These are phyloP conservation scores for Chenopodium quinoa DNA, from an alignment of 148 eudicot genomes.

Conservation along the genomic window DNA sequence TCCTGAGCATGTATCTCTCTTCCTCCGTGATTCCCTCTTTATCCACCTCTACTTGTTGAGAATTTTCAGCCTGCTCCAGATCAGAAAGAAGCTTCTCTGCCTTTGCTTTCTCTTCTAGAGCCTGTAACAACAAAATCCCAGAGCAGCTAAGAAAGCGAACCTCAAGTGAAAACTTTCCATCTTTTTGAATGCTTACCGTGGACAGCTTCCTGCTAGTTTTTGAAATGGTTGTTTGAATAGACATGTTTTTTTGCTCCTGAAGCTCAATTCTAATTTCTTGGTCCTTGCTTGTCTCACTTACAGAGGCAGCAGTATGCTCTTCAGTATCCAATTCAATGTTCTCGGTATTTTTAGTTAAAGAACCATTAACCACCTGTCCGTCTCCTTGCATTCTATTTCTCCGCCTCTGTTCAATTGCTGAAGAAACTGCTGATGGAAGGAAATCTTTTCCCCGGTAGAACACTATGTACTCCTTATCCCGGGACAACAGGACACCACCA, in stretches of 20 bases:
- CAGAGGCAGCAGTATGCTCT: slow-evolving; percentile 29
- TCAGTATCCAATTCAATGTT: slow-evolving; percentile 22
- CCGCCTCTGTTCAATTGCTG: slow-evolving; percentile 82
- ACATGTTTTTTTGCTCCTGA: slow-evolving; percentile 41
- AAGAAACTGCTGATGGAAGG: slow-evolving; percentile 84
- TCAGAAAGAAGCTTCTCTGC: slow-evolving; percentile 79
- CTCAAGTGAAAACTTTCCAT: slow-evolving; percentile 1
- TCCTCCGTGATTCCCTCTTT: slow-evolving; percentile 96
- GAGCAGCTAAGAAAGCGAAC: slow-evolving; percentile 22
- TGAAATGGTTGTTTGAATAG: slow-evolving; percentile 41
- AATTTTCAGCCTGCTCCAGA: slow-evolving; percentile 57
- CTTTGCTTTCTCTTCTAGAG: slow-evolving; percentile 57
- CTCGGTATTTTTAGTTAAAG: slow-evolving; percentile 26
- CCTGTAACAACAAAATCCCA: slow-evolving; percentile 37
- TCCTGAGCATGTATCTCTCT: slow-evolving; percentile 91
- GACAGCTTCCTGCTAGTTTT: slow-evolving; percentile 64
- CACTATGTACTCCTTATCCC: slow-evolving; percentile 76
- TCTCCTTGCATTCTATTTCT: slow-evolving; percentile 34
- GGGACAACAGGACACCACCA: slow-evolving; percentile 80
- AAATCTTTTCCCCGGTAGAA: slow-evolving; percentile 96
- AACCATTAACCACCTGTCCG: slow-evolving; percentile 27
- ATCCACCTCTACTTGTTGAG: slow-evolving; percentile 52
- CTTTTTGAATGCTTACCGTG: slow-evolving; percentile 44
- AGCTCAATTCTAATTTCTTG: slow-evolving; percentile 26
- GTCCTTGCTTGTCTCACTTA: slow-evolving; percentile 27